Conservation (phyloP, 208 protist species). For the Lotmaria passim region DNA sequence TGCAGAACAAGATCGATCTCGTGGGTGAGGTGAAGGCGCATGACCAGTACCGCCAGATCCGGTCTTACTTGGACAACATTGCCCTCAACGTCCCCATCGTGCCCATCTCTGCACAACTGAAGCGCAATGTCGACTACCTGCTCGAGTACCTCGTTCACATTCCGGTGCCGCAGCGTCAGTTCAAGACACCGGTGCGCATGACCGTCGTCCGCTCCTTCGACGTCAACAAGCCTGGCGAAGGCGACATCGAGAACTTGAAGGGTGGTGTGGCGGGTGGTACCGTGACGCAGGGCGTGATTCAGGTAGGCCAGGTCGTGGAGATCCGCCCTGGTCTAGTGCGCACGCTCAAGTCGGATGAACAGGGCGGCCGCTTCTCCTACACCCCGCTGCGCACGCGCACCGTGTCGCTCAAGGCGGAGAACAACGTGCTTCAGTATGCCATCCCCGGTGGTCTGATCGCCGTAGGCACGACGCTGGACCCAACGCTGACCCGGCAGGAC, state of each 20-base stretch:
- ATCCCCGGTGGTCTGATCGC: conserved; percentile 99
- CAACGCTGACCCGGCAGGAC: conserved; percentile 98
- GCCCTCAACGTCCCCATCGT: conserved; percentile 97
- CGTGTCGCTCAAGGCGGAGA: conserved; percentile 96
- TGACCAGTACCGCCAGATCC: conserved; percentile 97
- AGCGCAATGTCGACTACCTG: conserved; percentile 99
- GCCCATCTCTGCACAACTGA: conserved; percentile 98
- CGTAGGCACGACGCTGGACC: conserved; percentile 99
- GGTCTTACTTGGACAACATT: conserved; percentile 87
- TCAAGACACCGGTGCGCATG: conserved; percentile 93
- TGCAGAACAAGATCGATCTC: conserved; percentile 99
- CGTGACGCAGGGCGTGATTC: conserved; percentile 97
- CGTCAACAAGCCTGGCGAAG: conserved; percentile 99
- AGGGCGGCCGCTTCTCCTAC: conserved; percentile 91
- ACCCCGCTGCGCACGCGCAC: conserved; percentile 96
- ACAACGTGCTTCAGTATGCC: conserved; percentile 99
- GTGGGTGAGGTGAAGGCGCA: conserved; percentile 95
- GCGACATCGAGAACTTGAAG: conserved; percentile 94
- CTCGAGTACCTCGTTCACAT: conserved; percentile 98
- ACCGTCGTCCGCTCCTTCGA: conserved; percentile 99
- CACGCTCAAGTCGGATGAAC: conserved; percentile 71
- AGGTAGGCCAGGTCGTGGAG: conserved; percentile 98
- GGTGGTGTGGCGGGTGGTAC: conserved; percentile 99
- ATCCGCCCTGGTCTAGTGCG: conserved; percentile 97
- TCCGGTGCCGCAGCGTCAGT: conserved; percentile 97